Evolutionary conservation across 305 asterid species (phyloP), one percentile per base, ranked within the genome.

Genomic region (Solanum hybrid): DNA sequence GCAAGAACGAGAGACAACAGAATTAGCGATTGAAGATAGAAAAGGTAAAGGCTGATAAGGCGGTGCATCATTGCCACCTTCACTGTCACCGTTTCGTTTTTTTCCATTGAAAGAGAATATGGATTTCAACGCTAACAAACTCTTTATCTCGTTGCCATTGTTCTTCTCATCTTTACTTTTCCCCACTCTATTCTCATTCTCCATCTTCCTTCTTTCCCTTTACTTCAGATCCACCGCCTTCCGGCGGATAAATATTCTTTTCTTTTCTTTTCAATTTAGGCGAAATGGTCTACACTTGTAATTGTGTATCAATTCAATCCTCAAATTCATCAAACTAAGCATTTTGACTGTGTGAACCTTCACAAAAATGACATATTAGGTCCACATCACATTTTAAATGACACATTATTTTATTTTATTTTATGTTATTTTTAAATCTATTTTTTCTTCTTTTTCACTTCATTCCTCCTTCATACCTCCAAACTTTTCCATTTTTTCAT

Each of bases 1-100:
- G 91, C 93, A 92, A 92, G 98, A 95, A 78, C 96, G 95, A 64
- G 93, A 91, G 92, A 94, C 95, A 88, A 97, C 98, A 64, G 95
- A 92, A 91, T 94, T 94, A 73, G 98, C 98, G 66, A 92, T 80
- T 56, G 93, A 90, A 86, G 99, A 94, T 81, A 97, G 97, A 89
- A 94, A 91, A 4, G 97, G 91, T 91, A 97, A 91, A 77, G 93
- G 90, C 76, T 80, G 89, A 76, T 90, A 88, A 14, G 94, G 92
- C 85, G 93, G 87, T 80, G 88, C 89, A 3, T 78, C 91, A 36
- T 64, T 93, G 29, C 31, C 92, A 77, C 85, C 92, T 84, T 73
- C 92, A 37, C 64, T 90, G 60, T 91, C 90, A 32, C 73, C 89
- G 64, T 19, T 88, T 86, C 90, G 80, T 42, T 72, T 90, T 51